Evolutionary conservation across 257 asterid genomes (phyloP).

Genomic region (Solanum ahanhuiri): DNA sequence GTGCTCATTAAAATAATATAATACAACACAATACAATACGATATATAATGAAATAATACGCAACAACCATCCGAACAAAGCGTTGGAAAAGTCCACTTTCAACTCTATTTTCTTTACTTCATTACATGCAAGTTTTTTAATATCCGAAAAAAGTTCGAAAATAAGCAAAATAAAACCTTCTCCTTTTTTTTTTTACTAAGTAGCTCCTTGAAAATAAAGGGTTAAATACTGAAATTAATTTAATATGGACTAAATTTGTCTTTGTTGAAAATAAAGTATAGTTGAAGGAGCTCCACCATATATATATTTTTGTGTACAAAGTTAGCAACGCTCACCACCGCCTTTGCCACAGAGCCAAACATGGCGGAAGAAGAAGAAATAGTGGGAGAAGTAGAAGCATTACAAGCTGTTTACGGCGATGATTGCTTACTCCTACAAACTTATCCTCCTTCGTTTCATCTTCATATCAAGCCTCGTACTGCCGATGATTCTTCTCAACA

Average conservation of each 20-base stretch:
- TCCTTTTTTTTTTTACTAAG: background rate
- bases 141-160: background rate
- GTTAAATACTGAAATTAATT: background rate
- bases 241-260: background rate
- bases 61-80: background rate
- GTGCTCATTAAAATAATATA: too few relatives aligned
- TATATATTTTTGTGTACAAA: background rate
- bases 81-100: background rate
- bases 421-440: conserved; percentile 42
- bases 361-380: conserved; percentile 66
- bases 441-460: conserved; percentile 63
- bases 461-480: conserved; percentile 80
- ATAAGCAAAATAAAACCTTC: too few relatives aligned
- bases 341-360: background rate
- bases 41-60: too few relatives aligned
- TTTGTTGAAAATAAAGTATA: background rate
- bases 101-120: background rate
- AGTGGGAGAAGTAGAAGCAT: conserved; percentile 64
- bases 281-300: background rate
- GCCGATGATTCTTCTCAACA: conserved; percentile 83
- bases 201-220: background rate
- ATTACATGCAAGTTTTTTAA: background rate
- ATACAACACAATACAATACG: too few relatives aligned
- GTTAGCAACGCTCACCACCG: background rate
- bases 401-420: conserved; percentile 64